Conservation (phyloP, 2,329 filamentous ascomycete species). For the Periconia sp. region DNA sequence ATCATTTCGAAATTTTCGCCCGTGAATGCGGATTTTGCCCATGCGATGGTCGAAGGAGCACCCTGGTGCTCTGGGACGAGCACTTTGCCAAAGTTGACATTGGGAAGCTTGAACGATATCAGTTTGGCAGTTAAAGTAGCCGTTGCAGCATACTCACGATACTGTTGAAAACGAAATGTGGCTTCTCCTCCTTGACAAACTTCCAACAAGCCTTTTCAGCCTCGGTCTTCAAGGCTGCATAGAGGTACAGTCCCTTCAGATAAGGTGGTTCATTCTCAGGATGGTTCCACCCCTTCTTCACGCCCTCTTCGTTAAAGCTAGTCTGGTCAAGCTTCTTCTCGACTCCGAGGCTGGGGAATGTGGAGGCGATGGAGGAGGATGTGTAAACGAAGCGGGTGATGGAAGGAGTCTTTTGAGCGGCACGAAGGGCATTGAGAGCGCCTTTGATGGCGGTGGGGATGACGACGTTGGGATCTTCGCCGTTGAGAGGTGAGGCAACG, state of each 20-base stretch:
- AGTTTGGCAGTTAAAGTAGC: slow-evolving; percentile 3
- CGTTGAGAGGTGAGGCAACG: slow-evolving; percentile 51
- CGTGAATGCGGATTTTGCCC: slow-evolving; percentile 27
- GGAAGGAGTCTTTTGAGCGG: slow-evolving; percentile 48
- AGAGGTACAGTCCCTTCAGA: slow-evolving; percentile 39
- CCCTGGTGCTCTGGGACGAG: slow-evolving; percentile 44
- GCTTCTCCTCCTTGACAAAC: slow-evolving; percentile 52
- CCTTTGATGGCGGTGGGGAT: slow-evolving; percentile 49
- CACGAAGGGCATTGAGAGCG: slow-evolving; percentile 47
- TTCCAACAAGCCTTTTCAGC: slow-evolving; percentile 56
- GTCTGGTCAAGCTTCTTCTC: slow-evolving; percentile 35
- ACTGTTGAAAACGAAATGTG: slow-evolving; percentile 53
- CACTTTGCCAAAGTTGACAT: slow-evolving; percentile 44
- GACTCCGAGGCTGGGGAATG: slow-evolving; percentile 41
- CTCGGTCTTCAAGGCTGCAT: slow-evolving; percentile 55
- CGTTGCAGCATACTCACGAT: slow-evolving; percentile 21
- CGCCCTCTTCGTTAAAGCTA: slow-evolving; percentile 47
- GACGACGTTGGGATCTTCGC: slow-evolving; percentile 46
- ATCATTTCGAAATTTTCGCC: slow-evolving; percentile 50
- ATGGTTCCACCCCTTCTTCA: slow-evolving; percentile 41
- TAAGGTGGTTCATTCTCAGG: slow-evolving; percentile 20
- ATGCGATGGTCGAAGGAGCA: slow-evolving; percentile 34
- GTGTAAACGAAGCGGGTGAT: slow-evolving; percentile 55
- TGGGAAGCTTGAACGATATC: slow-evolving; percentile 28
- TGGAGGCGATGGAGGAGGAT: slow-evolving; percentile 48